Percentiles rank a stretch among this genome's conserved stretches.
phyloP scores from a whole-genome alignment of 148 eudicot species.

The Dianthus caryophyllus region DNA sequence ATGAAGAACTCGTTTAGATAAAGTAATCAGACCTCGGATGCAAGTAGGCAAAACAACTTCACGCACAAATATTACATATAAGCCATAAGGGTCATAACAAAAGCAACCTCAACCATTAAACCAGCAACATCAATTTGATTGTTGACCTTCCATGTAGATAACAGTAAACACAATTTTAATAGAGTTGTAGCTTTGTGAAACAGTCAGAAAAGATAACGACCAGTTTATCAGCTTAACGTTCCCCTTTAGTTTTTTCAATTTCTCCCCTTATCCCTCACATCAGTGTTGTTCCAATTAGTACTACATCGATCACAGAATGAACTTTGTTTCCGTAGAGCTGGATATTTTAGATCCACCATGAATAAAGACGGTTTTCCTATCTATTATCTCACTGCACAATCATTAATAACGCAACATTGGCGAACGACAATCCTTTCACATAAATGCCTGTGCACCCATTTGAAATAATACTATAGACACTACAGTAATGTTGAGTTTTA shows the following conservation, averaged over 20 bases:
- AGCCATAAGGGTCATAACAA: not conserved
- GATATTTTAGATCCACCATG: too few relatives aligned
- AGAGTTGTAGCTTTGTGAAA: not conserved
- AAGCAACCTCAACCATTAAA: not conserved
- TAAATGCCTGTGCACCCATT: not conserved
- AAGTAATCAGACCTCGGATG: not conserved
- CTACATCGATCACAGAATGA: not conserved
- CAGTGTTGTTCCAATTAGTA: not conserved
- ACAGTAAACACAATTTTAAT: not conserved
- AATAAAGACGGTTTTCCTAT: too few relatives aligned
- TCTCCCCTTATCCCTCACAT: not conserved
- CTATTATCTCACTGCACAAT: too few relatives aligned
- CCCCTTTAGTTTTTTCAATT: not conserved
- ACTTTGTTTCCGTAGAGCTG: not conserved
- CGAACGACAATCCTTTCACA: not conserved
- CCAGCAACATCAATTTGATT: not conserved
- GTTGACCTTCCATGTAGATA: not conserved
- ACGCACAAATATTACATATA: not conserved
- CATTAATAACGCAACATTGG: not conserved
- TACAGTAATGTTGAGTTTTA: conserved; percentile 3
- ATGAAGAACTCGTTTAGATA: conserved; percentile 5
- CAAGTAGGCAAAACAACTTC: not conserved
- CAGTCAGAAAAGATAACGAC: not conserved
- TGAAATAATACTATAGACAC: not conserved
- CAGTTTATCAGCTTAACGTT: not conserved